Conservation (phyloP, 768 basidiomycete species). For the Leccinum incarnatum region DNA sequence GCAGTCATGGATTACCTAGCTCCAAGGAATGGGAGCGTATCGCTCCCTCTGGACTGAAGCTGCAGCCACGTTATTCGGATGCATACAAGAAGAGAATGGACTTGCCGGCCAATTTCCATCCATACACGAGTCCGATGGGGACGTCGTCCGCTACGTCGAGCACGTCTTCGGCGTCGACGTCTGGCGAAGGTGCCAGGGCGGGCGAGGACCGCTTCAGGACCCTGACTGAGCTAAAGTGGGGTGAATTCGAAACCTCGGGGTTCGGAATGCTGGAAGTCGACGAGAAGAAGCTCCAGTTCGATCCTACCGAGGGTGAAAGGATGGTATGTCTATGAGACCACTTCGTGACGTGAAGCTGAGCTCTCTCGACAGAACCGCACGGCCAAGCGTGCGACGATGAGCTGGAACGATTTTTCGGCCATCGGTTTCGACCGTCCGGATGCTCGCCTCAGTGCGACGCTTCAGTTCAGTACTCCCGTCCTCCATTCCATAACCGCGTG, state of each 20-base stretch:
- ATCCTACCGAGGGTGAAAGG: slow-evolving; percentile 85
- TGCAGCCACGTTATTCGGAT: slow-evolving; percentile 70
- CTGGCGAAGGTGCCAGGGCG: slow-evolving; percentile 37
- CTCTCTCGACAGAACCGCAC: slow-evolving; percentile 47
- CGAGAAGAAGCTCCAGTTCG: slow-evolving; percentile 84
- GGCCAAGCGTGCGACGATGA: slow-evolving; percentile 78
- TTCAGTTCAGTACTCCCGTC: slow-evolving; percentile 70
- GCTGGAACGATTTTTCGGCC: slow-evolving; percentile 87
- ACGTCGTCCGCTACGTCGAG: slow-evolving; percentile 44
- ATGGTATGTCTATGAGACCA: slow-evolving; percentile 37
- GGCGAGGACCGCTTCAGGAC: slow-evolving; percentile 74
- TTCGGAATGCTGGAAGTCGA: slow-evolving; percentile 55
- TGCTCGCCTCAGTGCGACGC: slow-evolving; percentile 70
- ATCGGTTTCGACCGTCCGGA: slow-evolving; percentile 82
- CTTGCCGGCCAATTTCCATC: slow-evolving; percentile 58
- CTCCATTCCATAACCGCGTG: slow-evolving; percentile 61
- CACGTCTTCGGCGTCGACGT: slow-evolving; percentile 36
- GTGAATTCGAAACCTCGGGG: slow-evolving; percentile 83
- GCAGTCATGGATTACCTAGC: slow-evolving; percentile 39
- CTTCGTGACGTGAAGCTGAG: slow-evolving; percentile 9
- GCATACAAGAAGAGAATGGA: slow-evolving; percentile 75
- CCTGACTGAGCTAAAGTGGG: slow-evolving; percentile 87
- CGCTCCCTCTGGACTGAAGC: slow-evolving; percentile 55
- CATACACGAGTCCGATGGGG: slow-evolving; percentile 35
- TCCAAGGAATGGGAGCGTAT: slow-evolving; percentile 81